phyloP scores from a whole-genome alignment of 805 yeast species.

The Zygotorulaspora florentina region DNA sequence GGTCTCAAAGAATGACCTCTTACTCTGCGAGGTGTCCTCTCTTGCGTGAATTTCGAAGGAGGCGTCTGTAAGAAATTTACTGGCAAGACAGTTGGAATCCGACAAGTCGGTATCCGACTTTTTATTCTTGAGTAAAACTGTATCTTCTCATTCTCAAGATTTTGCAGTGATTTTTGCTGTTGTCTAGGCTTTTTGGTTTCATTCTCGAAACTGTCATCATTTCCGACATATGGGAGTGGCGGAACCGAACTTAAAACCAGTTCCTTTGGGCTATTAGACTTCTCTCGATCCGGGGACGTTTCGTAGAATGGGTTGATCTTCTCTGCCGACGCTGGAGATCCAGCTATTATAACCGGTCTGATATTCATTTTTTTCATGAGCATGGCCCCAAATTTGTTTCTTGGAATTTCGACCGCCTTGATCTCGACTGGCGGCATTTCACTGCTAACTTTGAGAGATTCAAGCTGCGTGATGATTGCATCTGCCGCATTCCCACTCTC shows the following conservation, averaged over 20 bases:
- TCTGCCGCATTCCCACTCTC: constrained; percentile 4
- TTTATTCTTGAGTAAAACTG: constrained; percentile 12
- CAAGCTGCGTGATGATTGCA: constrained; percentile 4
- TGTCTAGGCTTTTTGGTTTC: constrained; percentile 1
- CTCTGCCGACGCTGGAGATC: constrained; percentile 27
- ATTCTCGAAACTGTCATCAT: constrained; percentile 6
- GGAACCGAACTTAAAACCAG: constrained; percentile 22
- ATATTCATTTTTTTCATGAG: constrained; percentile 41
- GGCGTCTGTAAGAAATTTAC: constrained; percentile 2
- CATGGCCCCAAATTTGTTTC: constrained; percentile 36
- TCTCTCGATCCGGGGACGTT: constrained; percentile 6
- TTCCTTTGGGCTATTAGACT: constrained; percentile 4
- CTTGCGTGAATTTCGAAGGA: constrained; percentile 4
- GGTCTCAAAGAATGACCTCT: constrained; percentile 12
- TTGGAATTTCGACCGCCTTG: constrained; percentile 4
- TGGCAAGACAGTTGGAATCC: constrained; percentile 1
- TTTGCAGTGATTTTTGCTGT: constrained; percentile 6
- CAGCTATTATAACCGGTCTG: constrained; percentile 37
- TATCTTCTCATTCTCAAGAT: constrained; percentile 13
- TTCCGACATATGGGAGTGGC: constrained; percentile 10
- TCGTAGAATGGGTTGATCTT: constrained; percentile 22
- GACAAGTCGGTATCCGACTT: constrained; percentile 16
- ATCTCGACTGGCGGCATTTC: constrained; percentile 6
- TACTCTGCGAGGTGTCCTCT: constrained; percentile 15
- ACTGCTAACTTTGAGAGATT: constrained; percentile 7